Percentiles rank a stretch among this genome's conserved stretches.
These are phyloP conservation scores for Suillus alpinus DNA, from an alignment of 768 basidiomycete species.

Conservation along the genomic window DNA sequence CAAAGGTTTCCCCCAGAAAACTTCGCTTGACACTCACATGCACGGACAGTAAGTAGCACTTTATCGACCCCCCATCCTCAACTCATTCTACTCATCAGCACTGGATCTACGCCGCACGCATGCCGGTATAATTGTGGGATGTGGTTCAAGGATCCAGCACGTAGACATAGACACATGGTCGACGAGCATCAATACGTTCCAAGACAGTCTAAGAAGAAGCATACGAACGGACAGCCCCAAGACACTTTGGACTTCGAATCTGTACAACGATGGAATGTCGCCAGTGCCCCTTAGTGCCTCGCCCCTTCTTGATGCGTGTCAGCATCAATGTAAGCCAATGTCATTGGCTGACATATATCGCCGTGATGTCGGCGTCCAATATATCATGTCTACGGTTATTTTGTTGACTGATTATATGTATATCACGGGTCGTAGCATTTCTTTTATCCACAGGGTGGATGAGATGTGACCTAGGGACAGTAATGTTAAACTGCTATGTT, in stretches of 20 bases:
- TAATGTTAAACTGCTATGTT: neutral
- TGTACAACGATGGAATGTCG: conserved; percentile 31
- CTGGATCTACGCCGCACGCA: conserved; percentile 52
- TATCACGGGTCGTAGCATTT: neutral
- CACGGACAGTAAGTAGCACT: conserved; percentile 45
- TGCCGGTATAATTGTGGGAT: conserved; percentile 51
- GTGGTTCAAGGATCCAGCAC: conserved; percentile 63
- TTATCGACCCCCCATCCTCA: conserved; percentile 1
- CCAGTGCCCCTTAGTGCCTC: conserved; percentile 16
- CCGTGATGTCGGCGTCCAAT: conserved; percentile 1
- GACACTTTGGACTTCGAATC: conserved; percentile 23
- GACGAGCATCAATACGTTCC: conserved; percentile 51
- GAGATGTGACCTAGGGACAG: neutral
- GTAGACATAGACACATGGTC: conserved; percentile 59
- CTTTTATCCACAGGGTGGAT: neutral
- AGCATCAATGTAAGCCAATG: neutral
- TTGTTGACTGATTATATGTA: neutral
- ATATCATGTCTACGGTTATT: neutral
- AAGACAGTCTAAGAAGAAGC: conserved; percentile 43
- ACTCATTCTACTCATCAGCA: conserved; percentile 35
- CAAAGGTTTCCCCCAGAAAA: conserved; percentile 58
- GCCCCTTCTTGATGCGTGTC: neutral
- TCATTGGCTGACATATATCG: neutral
- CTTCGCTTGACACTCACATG: conserved; percentile 55
- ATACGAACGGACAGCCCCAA: conserved; percentile 32